Evolutionary conservation across 2,329 filamentous ascomycete species (phyloP), one percentile per base, ranked within the genome.

Genomic region (Penicillium sumatraense): DNA sequence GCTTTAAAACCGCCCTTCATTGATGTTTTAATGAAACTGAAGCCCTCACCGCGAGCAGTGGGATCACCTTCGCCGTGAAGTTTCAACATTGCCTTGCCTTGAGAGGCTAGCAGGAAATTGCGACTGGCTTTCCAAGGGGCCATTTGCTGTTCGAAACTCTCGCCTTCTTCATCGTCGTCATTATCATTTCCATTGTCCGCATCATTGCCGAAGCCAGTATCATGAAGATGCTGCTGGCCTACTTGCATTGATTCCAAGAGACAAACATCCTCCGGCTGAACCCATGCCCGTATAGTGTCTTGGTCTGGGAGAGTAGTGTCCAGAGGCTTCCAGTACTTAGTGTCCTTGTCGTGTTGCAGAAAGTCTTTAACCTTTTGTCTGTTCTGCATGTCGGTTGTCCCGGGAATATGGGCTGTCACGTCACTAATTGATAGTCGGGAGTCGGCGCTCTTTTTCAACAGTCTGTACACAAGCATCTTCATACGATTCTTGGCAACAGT

Each of bases 1-100:
- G 92, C 89, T 69, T 93, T 91, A 74, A 97, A 99, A 0, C 95
- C 95, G 58, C 95, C 95, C 75, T 99, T 99, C 95, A 99, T 99
- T 1, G 91, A 96, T 0, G 93, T 97, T 69, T 95, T 92, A 73
- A 99, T 93, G 73, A 99, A 97, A 71, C 91, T 97, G 79, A 98
- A 96, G 2, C 91, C 95, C 56, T 97, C 87, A 2, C 95, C 95
- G 66, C 93, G 89, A 21, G 92, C 92, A 0, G 93, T 96, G 3
- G 95, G 95, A 70, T 99, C 95, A 53, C 95, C 95, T 62, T 96
- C 91, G 18, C 95, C 95, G 65, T 97, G 93, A 11, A 99, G 83
- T 64, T 93, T 89, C 42, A 99, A 83, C 95, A 99, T 99, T 3
- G 95, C 95, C 72, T 99, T 99, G 56, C 92, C 91, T 57, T 92